These are phyloP conservation scores for Chaetomiaceae sp. DNA, from an alignment of 2,329 filamentous ascomycete genomes.

Conservation along the genomic window DNA sequence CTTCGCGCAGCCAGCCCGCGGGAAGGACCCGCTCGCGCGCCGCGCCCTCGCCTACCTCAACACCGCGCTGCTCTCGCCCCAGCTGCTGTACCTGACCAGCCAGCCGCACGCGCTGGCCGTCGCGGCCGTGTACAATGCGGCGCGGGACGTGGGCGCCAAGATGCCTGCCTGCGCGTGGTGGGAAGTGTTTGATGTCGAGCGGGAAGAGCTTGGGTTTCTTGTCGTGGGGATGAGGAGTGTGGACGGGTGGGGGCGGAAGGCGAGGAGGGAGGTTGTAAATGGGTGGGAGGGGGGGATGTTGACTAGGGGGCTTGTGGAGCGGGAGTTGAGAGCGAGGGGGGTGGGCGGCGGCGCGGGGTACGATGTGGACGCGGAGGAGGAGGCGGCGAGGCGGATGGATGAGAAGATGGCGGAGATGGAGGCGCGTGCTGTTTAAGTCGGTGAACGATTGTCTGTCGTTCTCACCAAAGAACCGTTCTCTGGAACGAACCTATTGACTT, in stretches of 20 bases:
- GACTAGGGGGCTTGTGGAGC: constrained; percentile 51
- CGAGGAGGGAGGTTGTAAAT: constrained; percentile 44
- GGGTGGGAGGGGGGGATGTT: constrained; percentile 50
- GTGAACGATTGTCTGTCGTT: constrained; percentile 29
- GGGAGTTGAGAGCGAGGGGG: constrained; percentile 52
- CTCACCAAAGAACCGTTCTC: no score
- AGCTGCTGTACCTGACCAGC: constrained; percentile 85
- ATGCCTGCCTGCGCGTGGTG: constrained; percentile 87
- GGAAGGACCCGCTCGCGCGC: constrained; percentile 49
- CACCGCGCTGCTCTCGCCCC: constrained; percentile 75
- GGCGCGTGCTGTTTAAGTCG: background rate
- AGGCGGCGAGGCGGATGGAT: constrained; percentile 38
- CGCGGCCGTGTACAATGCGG: constrained; percentile 84
- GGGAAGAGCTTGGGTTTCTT: constrained; percentile 89
- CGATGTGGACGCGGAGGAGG: constrained; percentile 38
- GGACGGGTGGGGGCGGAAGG: constrained; percentile 59
- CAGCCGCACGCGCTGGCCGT: constrained; percentile 82
- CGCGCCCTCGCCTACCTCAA: constrained; percentile 76
- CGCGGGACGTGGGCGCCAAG: constrained; percentile 67
- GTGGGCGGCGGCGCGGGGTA: constrained; percentile 29
- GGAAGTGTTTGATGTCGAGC: constrained; percentile 94
- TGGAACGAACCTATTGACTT: no score
- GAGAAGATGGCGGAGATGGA: constrained; percentile 29
- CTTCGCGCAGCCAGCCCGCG: constrained; percentile 28
- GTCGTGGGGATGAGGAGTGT: constrained; percentile 80